phyloP scores from a whole-genome alignment of 176 grass and related monocot genomes.

The bread wheat (Triticum aestivum) region IWGSC_CS_RefSeq_v2.1 NC_057797.1:133090242-133090741 shows the following conservation, averaged over 20 bases:
- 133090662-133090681: slow-evolving; percentile 87
- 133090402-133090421: not conserved
- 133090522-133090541: slow-evolving; percentile 94
- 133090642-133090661: slow-evolving; percentile 99
- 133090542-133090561: slow-evolving; percentile 89
- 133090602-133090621: slow-evolving; percentile 93
- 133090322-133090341: not conserved
- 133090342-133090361: not conserved
- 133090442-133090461: slow-evolving; percentile 9
- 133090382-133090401: slow-evolving; percentile 1
- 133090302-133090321: not conserved
- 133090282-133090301: not conserved
- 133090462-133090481: not conserved
- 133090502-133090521: slow-evolving; percentile 49
- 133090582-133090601: slow-evolving; percentile 87
- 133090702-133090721: slow-evolving; percentile 19
- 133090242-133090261: not conserved
- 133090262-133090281: slow-evolving; percentile 27
- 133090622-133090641: slow-evolving; percentile 94
- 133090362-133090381: slow-evolving; percentile 7
- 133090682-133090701: slow-evolving; percentile 32
- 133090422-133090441: not conserved
- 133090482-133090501: slow-evolving; percentile 11
- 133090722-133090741: slow-evolving; percentile 7
- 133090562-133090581: slow-evolving; percentile 88